Evolutionary conservation across 306 rosid species (phyloP).

Genomic region (Vigna reflexopilosa): DNA sequence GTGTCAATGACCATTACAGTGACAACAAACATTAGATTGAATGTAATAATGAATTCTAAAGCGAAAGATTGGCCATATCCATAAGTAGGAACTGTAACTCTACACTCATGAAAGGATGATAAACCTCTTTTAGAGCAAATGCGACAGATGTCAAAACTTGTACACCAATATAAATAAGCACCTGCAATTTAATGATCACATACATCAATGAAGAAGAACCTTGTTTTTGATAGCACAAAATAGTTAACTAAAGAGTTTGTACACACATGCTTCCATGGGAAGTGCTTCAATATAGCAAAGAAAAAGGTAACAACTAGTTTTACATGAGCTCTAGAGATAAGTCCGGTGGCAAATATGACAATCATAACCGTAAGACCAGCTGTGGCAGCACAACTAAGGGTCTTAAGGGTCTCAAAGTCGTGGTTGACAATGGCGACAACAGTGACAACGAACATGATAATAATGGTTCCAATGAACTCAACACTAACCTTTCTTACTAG

Average conservation of each 20-base stretch:
- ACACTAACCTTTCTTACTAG: conserved; percentile 92
- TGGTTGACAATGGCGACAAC: conserved; percentile 80
- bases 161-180: conserved; percentile 73
- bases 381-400: conserved; percentile 71
- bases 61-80: conserved; percentile 79
- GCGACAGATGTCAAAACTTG: conserved; percentile 76
- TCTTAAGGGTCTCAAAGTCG: conserved; percentile 61
- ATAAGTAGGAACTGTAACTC: conserved; percentile 83
- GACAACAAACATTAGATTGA: conserved; percentile 92
- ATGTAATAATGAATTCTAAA: conserved; percentile 75
- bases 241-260: too few species aligned
- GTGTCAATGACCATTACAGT: conserved; percentile 92
- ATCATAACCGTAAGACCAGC: conserved; percentile 86
- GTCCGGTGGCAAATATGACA: conserved; percentile 77
- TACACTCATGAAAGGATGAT: conserved; percentile 56
- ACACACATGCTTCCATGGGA: conserved; percentile 75
- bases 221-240: too few species aligned
- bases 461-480: conserved; percentile 82
- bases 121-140: conserved; percentile 56
- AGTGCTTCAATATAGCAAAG: conserved; percentile 85
- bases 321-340: conserved; percentile 94
- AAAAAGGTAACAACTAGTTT: conserved; percentile 88
- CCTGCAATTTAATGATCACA: conserved; percentile 47
- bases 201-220: background rate
- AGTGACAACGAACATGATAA: conserved; percentile 71